Conservation (phyloP, 2,329 filamentous ascomycete species). For the Trichophyton simii region DNA sequence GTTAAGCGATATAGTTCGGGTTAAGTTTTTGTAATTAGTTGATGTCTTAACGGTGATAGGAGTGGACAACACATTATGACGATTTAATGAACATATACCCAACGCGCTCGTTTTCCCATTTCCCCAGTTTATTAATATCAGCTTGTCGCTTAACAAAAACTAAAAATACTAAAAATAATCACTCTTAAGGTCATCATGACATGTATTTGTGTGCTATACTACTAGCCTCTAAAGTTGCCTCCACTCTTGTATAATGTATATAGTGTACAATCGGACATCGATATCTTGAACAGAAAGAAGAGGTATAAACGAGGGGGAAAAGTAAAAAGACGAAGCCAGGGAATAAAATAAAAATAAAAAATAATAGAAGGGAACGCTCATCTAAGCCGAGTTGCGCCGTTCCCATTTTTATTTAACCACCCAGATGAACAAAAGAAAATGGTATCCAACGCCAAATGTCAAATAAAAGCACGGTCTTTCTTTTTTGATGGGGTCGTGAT, state of each 20-base stretch:
- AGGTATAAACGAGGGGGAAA: not conserved
- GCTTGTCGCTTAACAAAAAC: too few species aligned
- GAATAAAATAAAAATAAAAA: too few species aligned
- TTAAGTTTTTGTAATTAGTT: not conserved
- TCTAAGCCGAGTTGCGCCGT: conserved; percentile 1
- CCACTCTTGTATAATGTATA: not conserved
- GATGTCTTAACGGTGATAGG: not conserved
- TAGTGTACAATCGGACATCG: conserved; percentile 1
- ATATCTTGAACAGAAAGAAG: not conserved
- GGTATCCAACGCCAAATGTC: conserved; percentile 1
- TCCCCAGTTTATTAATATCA: too few species aligned
- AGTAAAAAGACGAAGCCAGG: too few species aligned
- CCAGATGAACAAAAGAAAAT: not conserved
- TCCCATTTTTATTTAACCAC: conserved; percentile 2
- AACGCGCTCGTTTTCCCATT: too few species aligned
- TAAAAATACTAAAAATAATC: not conserved
- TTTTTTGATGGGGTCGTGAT: not conserved
- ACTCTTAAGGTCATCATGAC: not conserved
- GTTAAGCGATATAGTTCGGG: conserved; percentile 14
- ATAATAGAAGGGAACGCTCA: not conserved
- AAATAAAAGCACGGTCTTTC: not conserved
- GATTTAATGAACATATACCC: not conserved
- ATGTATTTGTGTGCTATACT: not conserved
- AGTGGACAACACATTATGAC: not conserved
- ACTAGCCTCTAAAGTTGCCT: not conserved